Percentiles rank a stretch among this genome's conserved stretches.
These are phyloP conservation scores for Brassica rapa DNA, from an alignment of 345 rosid genomes.

Conservation along the genomic window DNA sequence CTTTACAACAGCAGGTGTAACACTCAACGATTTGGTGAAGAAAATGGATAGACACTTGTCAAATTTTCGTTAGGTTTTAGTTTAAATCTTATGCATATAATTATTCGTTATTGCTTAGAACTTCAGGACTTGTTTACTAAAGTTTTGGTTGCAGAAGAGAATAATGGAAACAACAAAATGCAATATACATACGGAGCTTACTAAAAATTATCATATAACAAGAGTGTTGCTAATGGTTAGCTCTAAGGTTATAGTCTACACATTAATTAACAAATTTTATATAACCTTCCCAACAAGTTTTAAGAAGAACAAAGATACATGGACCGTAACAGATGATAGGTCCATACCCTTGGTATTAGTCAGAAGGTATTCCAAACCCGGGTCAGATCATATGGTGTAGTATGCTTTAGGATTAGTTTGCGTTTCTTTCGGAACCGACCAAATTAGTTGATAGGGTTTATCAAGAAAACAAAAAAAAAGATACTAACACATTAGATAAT, in stretches of 20 bases:
- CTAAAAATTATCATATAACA: not conserved
- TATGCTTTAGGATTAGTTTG: no score
- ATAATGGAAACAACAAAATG: not conserved
- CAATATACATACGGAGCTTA: not conserved
- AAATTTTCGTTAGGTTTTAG: not conserved
- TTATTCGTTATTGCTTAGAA: not conserved
- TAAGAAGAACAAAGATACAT: not conserved
- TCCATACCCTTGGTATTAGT: no score
- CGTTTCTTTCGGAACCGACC: no score
- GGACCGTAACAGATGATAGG: no score
- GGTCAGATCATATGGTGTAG: no score
- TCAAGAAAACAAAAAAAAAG: not conserved
- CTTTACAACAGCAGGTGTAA: constrained; percentile 16
- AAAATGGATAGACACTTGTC: constrained; percentile 33
- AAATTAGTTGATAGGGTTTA: no score
- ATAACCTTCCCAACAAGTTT: not conserved
- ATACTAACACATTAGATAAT: not conserved
- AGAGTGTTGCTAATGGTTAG: not conserved
- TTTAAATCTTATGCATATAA: not conserved
- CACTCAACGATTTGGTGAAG: constrained; percentile 21
- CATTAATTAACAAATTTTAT: not conserved
- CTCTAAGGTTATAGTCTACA: not conserved
- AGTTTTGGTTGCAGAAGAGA: constrained; percentile 4
- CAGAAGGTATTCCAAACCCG: no score
- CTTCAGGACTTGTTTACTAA: not conserved